These are phyloP conservation scores for Chlorociboria aeruginascens DNA, from an alignment of 495 filamentous ascomycete genomes.

Conservation along the genomic window DNA sequence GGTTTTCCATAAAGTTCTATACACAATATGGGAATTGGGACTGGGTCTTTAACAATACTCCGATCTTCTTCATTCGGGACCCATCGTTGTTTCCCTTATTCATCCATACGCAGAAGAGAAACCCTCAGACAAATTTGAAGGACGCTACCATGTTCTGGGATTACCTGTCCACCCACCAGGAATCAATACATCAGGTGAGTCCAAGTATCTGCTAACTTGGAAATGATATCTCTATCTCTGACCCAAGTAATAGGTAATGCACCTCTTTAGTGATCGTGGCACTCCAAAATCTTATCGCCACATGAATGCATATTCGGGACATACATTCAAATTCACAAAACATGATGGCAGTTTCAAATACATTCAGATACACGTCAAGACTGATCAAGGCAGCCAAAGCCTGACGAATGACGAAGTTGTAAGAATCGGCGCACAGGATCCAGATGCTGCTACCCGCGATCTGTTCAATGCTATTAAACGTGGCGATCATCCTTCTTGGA, in stretches of 20 bases:
- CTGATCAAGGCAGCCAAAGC: conserved; percentile 45
- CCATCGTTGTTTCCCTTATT: conserved; percentile 60
- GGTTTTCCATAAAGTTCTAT: conserved; percentile 62
- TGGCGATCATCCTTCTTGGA: conserved; percentile 46
- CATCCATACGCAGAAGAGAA: conserved; percentile 56
- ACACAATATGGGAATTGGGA: conserved; percentile 71
- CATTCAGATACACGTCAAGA: conserved; percentile 41
- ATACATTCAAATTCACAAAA: conserved; percentile 43
- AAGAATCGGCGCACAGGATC: conserved; percentile 37
- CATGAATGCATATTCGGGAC: conserved; percentile 51
- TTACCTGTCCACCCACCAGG: conserved; percentile 45
- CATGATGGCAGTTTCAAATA: conserved; percentile 52
- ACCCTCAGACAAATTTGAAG: conserved; percentile 43
- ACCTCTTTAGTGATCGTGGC: conserved; percentile 49
- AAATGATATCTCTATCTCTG: neutral
- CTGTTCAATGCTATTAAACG: conserved; percentile 44
- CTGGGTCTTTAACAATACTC: conserved; percentile 54
- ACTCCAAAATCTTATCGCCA: conserved; percentile 46
- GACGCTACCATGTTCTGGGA: conserved; percentile 35
- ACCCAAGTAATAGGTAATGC: conserved; percentile 28
- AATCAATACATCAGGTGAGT: conserved; percentile 36
- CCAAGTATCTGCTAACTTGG: neutral
- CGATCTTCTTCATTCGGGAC: conserved; percentile 70
- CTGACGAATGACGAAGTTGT: conserved; percentile 42
- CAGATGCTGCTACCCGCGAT: conserved; percentile 48